A percentile compares a stretch with the other conserved stretches of the same genome.
Evolutionary conservation across 225 moss, liverwort and hornwort species (phyloP).

Genomic region (Pleurozium schreberi): DNA sequence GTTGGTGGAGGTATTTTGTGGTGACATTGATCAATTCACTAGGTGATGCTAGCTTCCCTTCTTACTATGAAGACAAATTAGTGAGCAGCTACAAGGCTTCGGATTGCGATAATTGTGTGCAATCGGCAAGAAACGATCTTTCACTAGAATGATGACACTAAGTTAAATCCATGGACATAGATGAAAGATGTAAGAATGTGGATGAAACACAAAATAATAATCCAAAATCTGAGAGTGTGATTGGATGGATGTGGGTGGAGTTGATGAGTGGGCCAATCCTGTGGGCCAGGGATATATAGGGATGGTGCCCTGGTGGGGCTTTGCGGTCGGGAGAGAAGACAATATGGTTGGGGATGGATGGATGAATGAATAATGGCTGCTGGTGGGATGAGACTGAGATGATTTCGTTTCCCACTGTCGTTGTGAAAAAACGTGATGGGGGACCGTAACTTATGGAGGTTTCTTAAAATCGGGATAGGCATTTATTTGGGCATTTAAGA

Average conservation of each 20-base stretch:
- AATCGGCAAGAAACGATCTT: no score
- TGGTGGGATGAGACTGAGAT: neutral
- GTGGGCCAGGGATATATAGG: neutral
- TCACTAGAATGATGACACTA: no score
- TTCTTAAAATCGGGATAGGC: neutral
- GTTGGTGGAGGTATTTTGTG: neutral
- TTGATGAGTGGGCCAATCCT: neutral
- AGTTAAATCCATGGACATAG: no score
- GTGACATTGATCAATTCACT: no score
- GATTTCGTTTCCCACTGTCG: neutral
- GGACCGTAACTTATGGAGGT: neutral
- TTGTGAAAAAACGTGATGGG: neutral
- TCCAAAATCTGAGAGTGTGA: no score
- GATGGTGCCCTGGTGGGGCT: neutral
- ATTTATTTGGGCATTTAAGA: neutral
- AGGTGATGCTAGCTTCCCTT: accelerated
- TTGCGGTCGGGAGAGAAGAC: neutral
- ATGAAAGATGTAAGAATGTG: no score
- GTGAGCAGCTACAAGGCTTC: no score
- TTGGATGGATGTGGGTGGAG: neutral
- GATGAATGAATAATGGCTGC: neutral
- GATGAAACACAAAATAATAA: no score
- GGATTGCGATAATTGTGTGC: no score
- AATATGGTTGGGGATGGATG: neutral
- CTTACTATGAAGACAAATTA: neutral